These are phyloP conservation scores for Phoenix dactylifera DNA, from an alignment of 176 grass and related monocot genomes.

Conservation along the genomic window DNA sequence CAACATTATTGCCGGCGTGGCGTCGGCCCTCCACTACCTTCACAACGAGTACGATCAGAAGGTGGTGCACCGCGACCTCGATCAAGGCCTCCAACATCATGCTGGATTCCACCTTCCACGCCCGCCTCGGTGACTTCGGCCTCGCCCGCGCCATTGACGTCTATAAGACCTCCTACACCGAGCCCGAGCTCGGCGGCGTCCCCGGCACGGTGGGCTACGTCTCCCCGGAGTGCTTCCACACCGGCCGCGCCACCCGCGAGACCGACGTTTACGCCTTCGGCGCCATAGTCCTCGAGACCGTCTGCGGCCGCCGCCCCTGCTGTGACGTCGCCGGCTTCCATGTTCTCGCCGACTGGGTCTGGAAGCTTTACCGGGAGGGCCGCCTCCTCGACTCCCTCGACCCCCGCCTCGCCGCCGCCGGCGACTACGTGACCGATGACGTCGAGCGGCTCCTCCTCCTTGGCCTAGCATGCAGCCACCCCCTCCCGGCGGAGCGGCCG, in stretches of 20 bases:
- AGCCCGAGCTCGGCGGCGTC: too few species aligned
- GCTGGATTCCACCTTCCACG: too few species aligned
- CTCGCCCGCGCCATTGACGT: too few species aligned
- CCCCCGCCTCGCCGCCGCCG: conserved; percentile 9
- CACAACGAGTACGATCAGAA: conserved; percentile 85
- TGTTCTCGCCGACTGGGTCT: conserved; percentile 65
- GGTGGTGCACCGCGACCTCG: conserved; percentile 96
- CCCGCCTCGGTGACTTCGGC: too few species aligned
- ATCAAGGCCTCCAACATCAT: conserved; percentile 42
- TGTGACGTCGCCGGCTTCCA: conserved; percentile 27
- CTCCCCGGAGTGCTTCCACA: too few species aligned
- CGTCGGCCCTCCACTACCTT: conserved; percentile 75
- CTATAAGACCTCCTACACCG: too few species aligned
- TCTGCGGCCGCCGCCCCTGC: too few species aligned
- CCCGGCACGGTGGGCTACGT: too few species aligned
- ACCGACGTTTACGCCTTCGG: too few species aligned
- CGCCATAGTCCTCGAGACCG: too few species aligned
- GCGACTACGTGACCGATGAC: conserved; percentile 33
- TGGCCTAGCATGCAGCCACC: conserved; percentile 81
- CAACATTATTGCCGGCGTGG: conserved; percentile 50
- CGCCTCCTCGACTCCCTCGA: conserved; percentile 51
- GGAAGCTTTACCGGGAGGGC: conserved; percentile 52
- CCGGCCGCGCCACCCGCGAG: too few species aligned
- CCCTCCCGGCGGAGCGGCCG: conserved; percentile 54
- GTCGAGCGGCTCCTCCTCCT: conserved; percentile 69